These are phyloP conservation scores for Flueggea neowawraea DNA, from an alignment of 441 rosid genomes.

Conservation along the genomic window DNA sequence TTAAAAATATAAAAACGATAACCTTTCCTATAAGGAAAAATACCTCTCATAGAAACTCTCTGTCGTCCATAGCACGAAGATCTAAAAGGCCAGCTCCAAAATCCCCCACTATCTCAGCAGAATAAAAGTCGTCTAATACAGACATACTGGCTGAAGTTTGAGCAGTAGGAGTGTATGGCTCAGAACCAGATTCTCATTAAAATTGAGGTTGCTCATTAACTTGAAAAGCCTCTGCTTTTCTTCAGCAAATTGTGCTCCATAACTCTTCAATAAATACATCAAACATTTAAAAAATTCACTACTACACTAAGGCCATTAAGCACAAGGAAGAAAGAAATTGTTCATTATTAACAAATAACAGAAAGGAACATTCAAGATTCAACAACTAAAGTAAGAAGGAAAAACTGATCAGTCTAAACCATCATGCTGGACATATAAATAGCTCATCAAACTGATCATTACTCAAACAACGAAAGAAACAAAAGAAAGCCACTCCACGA, in stretches of 20 bases:
- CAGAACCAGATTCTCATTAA: slow-evolving; percentile 92
- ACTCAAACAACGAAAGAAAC: no score
- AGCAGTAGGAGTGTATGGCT: slow-evolving; percentile 67
- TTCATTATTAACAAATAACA: background rate
- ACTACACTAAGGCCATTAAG: slow-evolving; percentile 7
- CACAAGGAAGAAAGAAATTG: slow-evolving; percentile 2
- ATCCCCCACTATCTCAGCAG: slow-evolving; percentile 94
- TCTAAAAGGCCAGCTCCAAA: slow-evolving; percentile 99
- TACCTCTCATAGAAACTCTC: slow-evolving; percentile 98
- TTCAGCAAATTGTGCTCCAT: slow-evolving; percentile 96
- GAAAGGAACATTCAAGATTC: background rate
- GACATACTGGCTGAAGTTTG: slow-evolving; percentile 59
- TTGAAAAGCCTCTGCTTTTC: slow-evolving; percentile 97
- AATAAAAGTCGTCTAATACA: slow-evolving; percentile 77
- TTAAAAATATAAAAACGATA: no score
- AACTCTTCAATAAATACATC: slow-evolving; percentile 55
- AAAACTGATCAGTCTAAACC: no score
- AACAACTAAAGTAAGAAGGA: no score
- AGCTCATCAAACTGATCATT: no score
- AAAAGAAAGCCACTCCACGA: no score
- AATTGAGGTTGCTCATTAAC: slow-evolving; percentile 93
- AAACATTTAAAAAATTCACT: slow-evolving; percentile 9
- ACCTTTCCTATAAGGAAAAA: slow-evolving; percentile 9
- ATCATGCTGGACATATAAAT: no score
- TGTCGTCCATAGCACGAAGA: slow-evolving; percentile 99